Evolutionary conservation across 768 basidiomycete species (phyloP).

Genomic region (Macrolepiota albuminosa): DNA sequence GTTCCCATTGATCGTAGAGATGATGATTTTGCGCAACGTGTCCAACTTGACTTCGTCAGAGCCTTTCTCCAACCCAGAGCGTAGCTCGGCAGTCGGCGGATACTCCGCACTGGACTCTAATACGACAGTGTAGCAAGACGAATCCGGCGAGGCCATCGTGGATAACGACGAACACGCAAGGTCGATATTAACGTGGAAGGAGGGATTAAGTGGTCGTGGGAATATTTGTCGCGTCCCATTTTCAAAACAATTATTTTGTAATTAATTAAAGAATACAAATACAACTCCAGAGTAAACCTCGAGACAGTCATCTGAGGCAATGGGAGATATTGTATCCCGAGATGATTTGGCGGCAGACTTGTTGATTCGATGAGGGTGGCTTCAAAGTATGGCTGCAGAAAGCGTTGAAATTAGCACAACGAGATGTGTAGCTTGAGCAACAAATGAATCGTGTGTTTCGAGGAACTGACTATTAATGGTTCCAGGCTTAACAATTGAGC

Average conservation of each 20-base stretch:
- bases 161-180: constrained; percentile 8
- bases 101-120: constrained; percentile 69
- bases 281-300: no score
- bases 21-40: constrained; percentile 90
- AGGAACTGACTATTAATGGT: not conserved
- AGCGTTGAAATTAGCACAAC: not conserved
- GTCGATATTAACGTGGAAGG: constrained; percentile 12
- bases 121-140: constrained; percentile 75
- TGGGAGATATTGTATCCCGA: not conserved
- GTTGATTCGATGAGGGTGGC: not conserved
- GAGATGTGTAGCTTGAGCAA: not conserved
- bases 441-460: not conserved
- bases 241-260: not conserved
- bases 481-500: not conserved
- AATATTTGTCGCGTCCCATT: constrained; percentile 9
- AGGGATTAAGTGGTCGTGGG: constrained; percentile 14
- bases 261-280: not conserved
- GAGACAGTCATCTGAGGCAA: no score
- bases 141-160: constrained; percentile 42
- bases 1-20: constrained; percentile 93
- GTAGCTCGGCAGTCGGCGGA: constrained; percentile 78
- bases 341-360: not conserved
- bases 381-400: not conserved
- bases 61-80: constrained; percentile 86
- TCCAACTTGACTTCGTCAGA: constrained; percentile 96